Evolutionary conservation across 805 yeast species (phyloP).

Genomic region (Lachancea waltii): DNA sequence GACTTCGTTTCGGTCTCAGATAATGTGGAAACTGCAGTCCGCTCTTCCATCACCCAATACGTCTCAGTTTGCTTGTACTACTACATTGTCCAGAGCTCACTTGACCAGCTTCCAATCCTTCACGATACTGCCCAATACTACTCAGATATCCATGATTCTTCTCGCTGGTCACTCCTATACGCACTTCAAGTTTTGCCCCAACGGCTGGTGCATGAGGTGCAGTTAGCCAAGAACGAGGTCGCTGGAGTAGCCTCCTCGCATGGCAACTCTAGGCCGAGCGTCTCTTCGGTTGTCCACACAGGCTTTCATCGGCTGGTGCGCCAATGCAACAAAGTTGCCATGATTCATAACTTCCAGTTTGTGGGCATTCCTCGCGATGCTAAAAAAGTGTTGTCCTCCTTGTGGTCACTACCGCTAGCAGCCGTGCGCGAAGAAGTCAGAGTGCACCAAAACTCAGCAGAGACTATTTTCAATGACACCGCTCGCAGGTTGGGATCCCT

Average conservation of each 20-base stretch:
- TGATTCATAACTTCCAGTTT: slow-evolving; percentile 15
- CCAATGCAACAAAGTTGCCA: slow-evolving; percentile 12
- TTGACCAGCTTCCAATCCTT: slow-evolving; percentile 15
- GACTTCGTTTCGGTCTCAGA: slow-evolving; percentile 6
- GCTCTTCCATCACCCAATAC: slow-evolving; percentile 12
- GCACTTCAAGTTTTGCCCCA: slow-evolving; percentile 19
- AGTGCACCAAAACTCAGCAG: slow-evolving; percentile 5
- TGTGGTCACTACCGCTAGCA: slow-evolving; percentile 15
- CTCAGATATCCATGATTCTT: slow-evolving; percentile 13
- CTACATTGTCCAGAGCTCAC: slow-evolving; percentile 14
- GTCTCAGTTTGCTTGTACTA: slow-evolving; percentile 21
- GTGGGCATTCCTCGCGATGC: slow-evolving; percentile 18
- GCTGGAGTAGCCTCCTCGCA: background rate
- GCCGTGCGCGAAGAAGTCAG: slow-evolving; percentile 19
- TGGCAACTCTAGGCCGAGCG: background rate
- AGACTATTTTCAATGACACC: slow-evolving; percentile 8
- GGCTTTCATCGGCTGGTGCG: slow-evolving; percentile 9
- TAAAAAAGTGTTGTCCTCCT: slow-evolving; percentile 10
- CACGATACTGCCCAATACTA: slow-evolving; percentile 21
- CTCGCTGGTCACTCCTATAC: slow-evolving; percentile 16
- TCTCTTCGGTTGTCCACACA: background rate
- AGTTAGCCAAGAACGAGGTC: background rate
- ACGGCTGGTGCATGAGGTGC: background rate
- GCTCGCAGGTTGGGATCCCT: slow-evolving; percentile 19
- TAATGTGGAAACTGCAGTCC: slow-evolving; percentile 5